These are phyloP conservation scores for Colletotrichum eleusines DNA, from an alignment of 2,329 filamentous ascomycete genomes.

Conservation along the genomic window DNA sequence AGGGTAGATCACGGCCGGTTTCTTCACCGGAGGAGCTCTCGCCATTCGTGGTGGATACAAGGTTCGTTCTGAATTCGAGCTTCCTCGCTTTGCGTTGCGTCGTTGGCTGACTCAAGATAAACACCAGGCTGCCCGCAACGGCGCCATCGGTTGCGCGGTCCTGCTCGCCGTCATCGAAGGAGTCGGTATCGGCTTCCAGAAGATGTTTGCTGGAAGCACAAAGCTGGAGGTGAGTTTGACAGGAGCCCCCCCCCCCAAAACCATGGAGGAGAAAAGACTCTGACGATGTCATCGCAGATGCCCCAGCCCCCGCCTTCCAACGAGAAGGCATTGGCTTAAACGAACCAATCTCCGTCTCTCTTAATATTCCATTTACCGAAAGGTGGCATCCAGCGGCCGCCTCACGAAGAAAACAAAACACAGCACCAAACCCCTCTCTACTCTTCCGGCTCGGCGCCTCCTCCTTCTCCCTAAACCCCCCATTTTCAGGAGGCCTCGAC, in stretches of 20 bases:
- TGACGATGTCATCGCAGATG: slow-evolving; percentile 44
- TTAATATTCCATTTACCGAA: slow-evolving; percentile 13
- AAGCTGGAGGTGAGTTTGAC: slow-evolving; percentile 75
- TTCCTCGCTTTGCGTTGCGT: not conserved
- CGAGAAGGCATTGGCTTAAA: slow-evolving; percentile 51
- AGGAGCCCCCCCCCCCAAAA: not conserved
- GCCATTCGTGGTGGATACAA: slow-evolving; percentile 92
- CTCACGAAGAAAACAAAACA: slow-evolving; percentile 3
- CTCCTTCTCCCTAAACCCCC: not conserved
- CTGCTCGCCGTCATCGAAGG: slow-evolving; percentile 87
- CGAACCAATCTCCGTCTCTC: not conserved
- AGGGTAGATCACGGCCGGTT: slow-evolving; percentile 84
- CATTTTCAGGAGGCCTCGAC: not conserved
- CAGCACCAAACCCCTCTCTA: slow-evolving; percentile 37
- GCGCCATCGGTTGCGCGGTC: slow-evolving; percentile 94
- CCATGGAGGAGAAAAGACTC: not conserved
- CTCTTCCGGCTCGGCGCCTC: slow-evolving; percentile 26
- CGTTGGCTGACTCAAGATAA: not conserved
- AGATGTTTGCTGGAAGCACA: slow-evolving; percentile 92
- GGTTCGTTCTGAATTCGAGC: slow-evolving; percentile 41
- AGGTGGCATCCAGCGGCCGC: slow-evolving; percentile 8
- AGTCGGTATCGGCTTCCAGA: slow-evolving; percentile 94
- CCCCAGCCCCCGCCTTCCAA: slow-evolving; percentile 49
- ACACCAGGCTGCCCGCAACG: slow-evolving; percentile 81
- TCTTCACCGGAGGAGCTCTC: slow-evolving; percentile 93